A percentile compares a stretch with the other conserved stretches of the same genome.
These are phyloP conservation scores for Phialophora macrospora DNA, from an alignment of 2,329 filamentous ascomycete species.

Conservation along the genomic window DNA sequence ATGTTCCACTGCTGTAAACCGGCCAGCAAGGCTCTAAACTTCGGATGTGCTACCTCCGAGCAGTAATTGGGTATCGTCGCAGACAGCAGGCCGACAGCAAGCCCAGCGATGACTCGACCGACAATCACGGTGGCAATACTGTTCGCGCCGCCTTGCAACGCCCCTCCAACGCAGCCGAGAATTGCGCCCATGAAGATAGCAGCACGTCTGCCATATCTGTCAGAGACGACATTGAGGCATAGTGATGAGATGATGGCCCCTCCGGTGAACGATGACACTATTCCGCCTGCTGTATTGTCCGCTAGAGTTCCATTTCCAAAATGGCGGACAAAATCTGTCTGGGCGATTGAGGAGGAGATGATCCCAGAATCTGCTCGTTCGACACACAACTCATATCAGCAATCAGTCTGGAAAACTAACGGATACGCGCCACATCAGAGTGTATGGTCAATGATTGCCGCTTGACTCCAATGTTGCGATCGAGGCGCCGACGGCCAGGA, in stretches of 20 bases:
- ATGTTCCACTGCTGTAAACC: constrained; percentile 55
- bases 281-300: constrained; percentile 46
- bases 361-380: constrained; percentile 44
- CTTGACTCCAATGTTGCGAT: background rate
- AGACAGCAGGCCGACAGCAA: constrained; percentile 57
- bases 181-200: constrained; percentile 46
- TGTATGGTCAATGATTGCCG: background rate
- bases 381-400: constrained; percentile 1
- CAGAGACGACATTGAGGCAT: constrained; percentile 44
- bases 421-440: background rate
- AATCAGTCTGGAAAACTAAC: background rate
- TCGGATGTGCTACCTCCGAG: constrained; percentile 49
- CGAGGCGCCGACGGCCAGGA: background rate
- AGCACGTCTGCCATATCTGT: constrained; percentile 43
- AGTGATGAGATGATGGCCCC: constrained; percentile 48
- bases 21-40: constrained; percentile 48
- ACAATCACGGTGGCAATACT: constrained; percentile 54
- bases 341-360: constrained; percentile 46
- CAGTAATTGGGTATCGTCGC: constrained; percentile 56
- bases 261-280: constrained; percentile 50
- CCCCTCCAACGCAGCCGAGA: constrained; percentile 44
- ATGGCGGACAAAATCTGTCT: constrained; percentile 43
- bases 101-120: constrained; percentile 57
- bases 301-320: constrained; percentile 43
- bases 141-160: constrained; percentile 46